Conservation (phyloP, 164 flowering plant species). For the Piper betle region DNA sequence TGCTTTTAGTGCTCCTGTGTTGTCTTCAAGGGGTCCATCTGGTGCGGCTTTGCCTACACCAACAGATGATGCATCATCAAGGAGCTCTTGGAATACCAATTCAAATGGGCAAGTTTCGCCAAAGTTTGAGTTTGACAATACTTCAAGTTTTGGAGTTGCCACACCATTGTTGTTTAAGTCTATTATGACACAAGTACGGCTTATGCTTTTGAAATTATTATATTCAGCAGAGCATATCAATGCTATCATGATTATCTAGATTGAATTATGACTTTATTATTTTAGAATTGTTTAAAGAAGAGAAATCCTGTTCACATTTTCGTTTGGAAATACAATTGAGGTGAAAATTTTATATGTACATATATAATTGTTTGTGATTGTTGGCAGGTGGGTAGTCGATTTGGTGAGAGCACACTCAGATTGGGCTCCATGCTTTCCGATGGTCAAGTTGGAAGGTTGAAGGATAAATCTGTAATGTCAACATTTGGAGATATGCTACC, state of each 20-base stretch:
- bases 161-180: slow-evolving; percentile 77
- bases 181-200: slow-evolving; percentile 70
- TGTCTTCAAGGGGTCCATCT: slow-evolving; percentile 50
- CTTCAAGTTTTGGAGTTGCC: slow-evolving; percentile 66
- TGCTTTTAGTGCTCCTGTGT: slow-evolving; percentile 65
- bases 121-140: slow-evolving; percentile 49
- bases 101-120: slow-evolving; percentile 57
- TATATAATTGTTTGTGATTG: not conserved
- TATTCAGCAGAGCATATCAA: not conserved
- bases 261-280: not conserved
- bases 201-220: not conserved
- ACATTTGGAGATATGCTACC: slow-evolving; percentile 90
- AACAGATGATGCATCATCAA: slow-evolving; percentile 47
- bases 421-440: slow-evolving; percentile 84
- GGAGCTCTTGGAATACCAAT: slow-evolving; percentile 57
- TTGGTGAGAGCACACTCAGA: slow-evolving; percentile 91
- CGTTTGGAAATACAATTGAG: not conserved
- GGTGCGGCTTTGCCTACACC: slow-evolving; percentile 38
- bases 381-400: slow-evolving; percentile 80
- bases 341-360: not conserved
- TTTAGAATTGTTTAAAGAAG: not conserved
- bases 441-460: slow-evolving; percentile 78
- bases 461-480: slow-evolving; percentile 69
- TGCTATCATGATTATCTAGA: no score
- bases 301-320: no score